phyloP scores from a whole-genome alignment of 2,329 filamentous ascomycete species.

The Helotiales sp. region DNA sequence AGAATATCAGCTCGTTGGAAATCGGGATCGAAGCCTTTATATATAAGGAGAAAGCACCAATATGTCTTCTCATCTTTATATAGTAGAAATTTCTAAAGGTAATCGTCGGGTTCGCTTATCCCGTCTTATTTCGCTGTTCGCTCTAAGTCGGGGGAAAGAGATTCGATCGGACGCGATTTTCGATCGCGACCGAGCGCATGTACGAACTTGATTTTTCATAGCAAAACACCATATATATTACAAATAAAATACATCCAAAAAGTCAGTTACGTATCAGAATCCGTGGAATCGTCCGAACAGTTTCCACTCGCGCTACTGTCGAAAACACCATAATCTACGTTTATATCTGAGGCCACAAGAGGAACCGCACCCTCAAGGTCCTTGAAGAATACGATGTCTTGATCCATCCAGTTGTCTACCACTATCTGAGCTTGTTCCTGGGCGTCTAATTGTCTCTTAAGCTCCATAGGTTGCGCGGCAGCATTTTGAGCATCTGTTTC shows the following conservation, averaged over 20 bases:
- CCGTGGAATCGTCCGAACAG: not conserved
- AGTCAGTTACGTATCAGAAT: not conserved
- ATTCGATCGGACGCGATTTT: too few species aligned
- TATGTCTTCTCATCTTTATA: slow-evolving; percentile 24
- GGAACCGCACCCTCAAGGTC: not conserved
- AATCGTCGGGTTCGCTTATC: not conserved
- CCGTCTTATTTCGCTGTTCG: not conserved
- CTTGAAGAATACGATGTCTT: not conserved
- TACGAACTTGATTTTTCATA: not conserved
- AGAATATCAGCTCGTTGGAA: slow-evolving; percentile 18
- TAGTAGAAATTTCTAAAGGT: slow-evolving; percentile 16
- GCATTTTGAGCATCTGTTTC: not conserved
- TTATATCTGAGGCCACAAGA: not conserved
- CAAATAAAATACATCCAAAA: not conserved
- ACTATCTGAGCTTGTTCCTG: not conserved
- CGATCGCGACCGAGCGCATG: not conserved
- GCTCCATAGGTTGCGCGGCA: not conserved
- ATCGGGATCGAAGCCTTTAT: slow-evolving; percentile 19
- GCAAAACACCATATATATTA: not conserved
- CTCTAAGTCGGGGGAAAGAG: not conserved
- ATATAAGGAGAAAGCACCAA: slow-evolving; percentile 16
- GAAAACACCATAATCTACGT: too few species aligned
- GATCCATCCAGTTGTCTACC: not conserved
- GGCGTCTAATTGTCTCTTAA: not conserved
- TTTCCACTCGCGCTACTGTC: too few species aligned